Percentiles rank a stretch among this genome's conserved stretches.
These are phyloP conservation scores for Perkinsus chesapeaki DNA, from an alignment of 169 alveolate species.

Conservation along the genomic window DNA sequence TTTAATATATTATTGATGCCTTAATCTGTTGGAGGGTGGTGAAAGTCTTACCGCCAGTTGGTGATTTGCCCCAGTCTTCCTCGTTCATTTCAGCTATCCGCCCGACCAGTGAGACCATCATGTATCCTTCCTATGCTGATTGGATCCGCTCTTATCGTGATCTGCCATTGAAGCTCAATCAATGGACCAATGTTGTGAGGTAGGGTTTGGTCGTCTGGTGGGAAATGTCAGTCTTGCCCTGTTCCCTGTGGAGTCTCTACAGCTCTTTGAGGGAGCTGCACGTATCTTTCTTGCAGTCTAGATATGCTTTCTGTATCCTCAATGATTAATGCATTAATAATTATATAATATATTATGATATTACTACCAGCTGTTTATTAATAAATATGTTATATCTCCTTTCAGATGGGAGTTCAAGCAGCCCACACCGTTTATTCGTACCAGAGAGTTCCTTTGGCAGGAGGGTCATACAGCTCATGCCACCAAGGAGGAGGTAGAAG, in stretches of 20 bases:
- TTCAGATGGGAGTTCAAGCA: slow-evolving; percentile 97
- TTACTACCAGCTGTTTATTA: background rate
- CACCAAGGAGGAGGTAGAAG: slow-evolving; percentile 80
- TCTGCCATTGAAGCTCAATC: slow-evolving; percentile 93
- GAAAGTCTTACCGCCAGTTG: too few relatives aligned
- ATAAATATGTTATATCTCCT: background rate
- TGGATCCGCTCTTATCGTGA: slow-evolving; percentile 98
- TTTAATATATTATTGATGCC: too few relatives aligned
- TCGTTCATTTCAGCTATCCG: slow-evolving; percentile 87
- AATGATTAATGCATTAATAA: background rate
- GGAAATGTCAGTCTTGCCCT: too few relatives aligned
- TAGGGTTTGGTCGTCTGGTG: background rate
- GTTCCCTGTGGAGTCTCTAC: too few relatives aligned
- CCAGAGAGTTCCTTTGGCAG: slow-evolving; percentile 99
- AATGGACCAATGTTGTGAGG: slow-evolving; percentile 41
- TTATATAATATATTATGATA: background rate
- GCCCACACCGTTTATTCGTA: slow-evolving; percentile 99
- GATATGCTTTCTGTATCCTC: too few relatives aligned
- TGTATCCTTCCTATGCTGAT: slow-evolving; percentile 96
- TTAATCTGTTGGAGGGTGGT: too few relatives aligned
- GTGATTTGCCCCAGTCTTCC: too few relatives aligned
- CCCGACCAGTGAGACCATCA: slow-evolving; percentile 98
- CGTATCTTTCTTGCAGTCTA: too few relatives aligned
- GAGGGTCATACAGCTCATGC: slow-evolving; percentile 99
- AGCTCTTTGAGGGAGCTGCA: too few relatives aligned